Base-by-base conservation (phyloP, 2,329 filamentous ascomycete species). In the Alternaria ventricosa region DNA sequence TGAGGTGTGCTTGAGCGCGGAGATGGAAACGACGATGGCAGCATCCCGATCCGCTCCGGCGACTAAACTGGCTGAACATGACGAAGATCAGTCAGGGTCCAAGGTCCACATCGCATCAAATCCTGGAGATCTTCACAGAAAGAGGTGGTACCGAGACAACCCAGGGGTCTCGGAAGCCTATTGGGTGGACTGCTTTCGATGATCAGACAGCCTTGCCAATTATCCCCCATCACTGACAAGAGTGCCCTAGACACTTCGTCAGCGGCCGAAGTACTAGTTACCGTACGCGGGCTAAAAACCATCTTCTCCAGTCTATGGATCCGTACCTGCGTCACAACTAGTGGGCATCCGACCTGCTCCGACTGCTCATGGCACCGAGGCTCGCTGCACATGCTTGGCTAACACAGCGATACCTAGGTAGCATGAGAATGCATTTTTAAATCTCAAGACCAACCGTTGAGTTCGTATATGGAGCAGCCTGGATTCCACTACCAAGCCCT, bases 321-420 rank as follows among this genome's bases (percentile, higher is more conserved):
- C 28, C 44, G 60, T 63, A 63, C 60, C 60, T 63, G 60, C 56
- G 60, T 63, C 44, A 55, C 54, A 57, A 50, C 28, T 44, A 55
- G 56, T 44, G n/a, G 50, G 41, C 56, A 30, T 47, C 56, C 56
- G 56, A 50, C 33, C 44, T 28, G 45, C 51, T 51, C 60, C 56
- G 60, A 60, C 22, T 6, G n/a, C 44, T 50, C 12, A 44, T 47
- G 22, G 44, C 60, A 59, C 60, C 60, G 60, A 59, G 60, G 47
- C 55, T 25, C 23, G 10, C 55, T 18, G 44, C 12, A 49, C 30
- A 43, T 33, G 25, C 43, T 56, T 56, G 54, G 49, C 30, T 53
- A 22, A 36, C 49, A 8, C 49, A 15, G 49, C 27, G 22, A 44
- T 6, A n/a, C n/a, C n/a, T n/a, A n/a, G n/a, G n/a, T n/a, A 28